Conservation (phyloP, 805 yeast species). For the Saccharomyces cerevisiae region DNA sequence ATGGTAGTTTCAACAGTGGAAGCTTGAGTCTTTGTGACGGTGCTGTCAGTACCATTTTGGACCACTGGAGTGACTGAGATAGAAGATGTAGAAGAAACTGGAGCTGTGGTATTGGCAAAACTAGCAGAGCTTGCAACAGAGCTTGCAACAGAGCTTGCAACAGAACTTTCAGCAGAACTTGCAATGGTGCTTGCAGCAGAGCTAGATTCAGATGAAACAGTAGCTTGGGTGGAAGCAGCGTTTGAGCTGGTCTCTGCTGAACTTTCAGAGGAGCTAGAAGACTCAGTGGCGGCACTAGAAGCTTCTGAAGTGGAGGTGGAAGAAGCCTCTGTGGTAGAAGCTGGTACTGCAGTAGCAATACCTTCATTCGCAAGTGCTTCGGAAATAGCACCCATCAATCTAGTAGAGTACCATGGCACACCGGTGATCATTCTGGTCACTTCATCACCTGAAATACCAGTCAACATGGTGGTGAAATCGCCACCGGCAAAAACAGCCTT, state of each 20-base stretch:
- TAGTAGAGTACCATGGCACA: slow-evolving; percentile 29
- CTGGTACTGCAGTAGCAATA: not conserved
- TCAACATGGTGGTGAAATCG: slow-evolving; percentile 10
- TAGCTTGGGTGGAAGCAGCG: not conserved
- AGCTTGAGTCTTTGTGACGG: not conserved
- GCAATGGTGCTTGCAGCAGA: not conserved
- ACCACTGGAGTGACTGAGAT: not conserved
- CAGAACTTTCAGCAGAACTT: not conserved
- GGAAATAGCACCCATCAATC: slow-evolving; percentile 14
- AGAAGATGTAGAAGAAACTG: not conserved
- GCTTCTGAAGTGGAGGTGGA: not conserved
- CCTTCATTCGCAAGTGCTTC: not conserved
- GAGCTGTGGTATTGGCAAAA: no score
- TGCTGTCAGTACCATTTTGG: not conserved
- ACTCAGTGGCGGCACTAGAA: not conserved
- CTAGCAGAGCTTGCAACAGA: no score
- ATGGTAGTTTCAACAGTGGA: not conserved
- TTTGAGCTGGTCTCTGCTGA: not conserved
- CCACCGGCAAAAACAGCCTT: slow-evolving; percentile 25
- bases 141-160: no score
- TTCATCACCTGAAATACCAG: slow-evolving; percentile 3
- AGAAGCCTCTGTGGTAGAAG: not conserved
- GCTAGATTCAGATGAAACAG: not conserved
- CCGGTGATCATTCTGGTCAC: slow-evolving; percentile 26
- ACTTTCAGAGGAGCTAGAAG: not conserved